Base-by-base conservation (phyloP, 768 basidiomycete genomes). In the Pisolithus tinctorius region DNA sequence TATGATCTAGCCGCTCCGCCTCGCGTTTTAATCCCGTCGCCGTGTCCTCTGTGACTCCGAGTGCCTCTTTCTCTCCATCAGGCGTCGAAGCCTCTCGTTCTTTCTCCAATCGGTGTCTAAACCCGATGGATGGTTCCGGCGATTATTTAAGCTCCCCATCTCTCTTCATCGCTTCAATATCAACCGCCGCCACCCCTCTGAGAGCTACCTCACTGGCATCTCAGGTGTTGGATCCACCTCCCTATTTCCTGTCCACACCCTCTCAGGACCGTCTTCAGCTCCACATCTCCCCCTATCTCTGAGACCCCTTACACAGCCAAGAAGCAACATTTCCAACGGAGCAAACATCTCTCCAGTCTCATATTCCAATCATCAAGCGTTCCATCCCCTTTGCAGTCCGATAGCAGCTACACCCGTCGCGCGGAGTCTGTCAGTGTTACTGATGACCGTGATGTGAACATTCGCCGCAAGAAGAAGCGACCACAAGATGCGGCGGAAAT, bases 301-400 rank as follows among this genome's bases (percentile, higher is more conserved):
- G 70, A 74, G 42, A 73, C 71, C 55, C 68, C 66, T 51, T 73
- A 70, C 60, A 67, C 72, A 36, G 70, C 71, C 39, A 72, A 70
- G 58, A 64, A 68, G 17, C 75, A 66, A 30, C 67, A 61, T 41
- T 63, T 68, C 51, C 65, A 61, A 7, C 75, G 59, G 68, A 76
- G 58, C 70, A 78, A 53, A 42, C 63, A 67, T 45, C 64, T 80
- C n/a, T 69, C 81, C 29, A 70, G 72, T 16, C 76, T 79, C 36
- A 68, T 83, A 48, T 87, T 89, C 71, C 80, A 80, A 49, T 83
- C 86, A 11, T 77, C 85, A 9, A 86, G 84, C 56, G 87, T 87
- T 1, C 87, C 87, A 17, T 74, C 83, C 47, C 68, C 73, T 50
- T 66, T 72, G 6, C 77, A 81, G 45, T 64, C 72, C 2, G 74